phyloP scores from a whole-genome alignment of 179 eudicot genomes.

The Amaranthus tricolor region DNA sequence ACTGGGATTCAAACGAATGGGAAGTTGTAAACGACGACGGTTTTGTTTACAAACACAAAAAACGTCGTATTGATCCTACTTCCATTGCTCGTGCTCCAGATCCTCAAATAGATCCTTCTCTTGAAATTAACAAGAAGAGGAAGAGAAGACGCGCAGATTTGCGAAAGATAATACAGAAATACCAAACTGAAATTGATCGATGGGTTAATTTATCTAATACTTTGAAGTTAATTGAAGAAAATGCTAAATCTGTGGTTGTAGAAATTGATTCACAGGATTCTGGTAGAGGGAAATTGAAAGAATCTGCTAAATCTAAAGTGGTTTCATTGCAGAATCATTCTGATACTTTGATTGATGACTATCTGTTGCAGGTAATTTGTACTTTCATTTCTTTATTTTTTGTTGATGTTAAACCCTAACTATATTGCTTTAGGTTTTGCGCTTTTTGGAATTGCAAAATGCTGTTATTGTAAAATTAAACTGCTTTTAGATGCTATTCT shows the following conservation, averaged over 20 bases:
- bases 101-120: conserved; percentile 47
- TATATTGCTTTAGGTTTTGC: background rate
- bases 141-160: conserved; percentile 12
- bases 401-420: background rate
- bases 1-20: conserved; percentile 50
- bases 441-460: background rate
- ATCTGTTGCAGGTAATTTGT: conserved; percentile 41
- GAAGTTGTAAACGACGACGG: conserved; percentile 61
- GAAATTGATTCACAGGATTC: background rate
- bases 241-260: conserved; percentile 20
- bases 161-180: conserved; percentile 46
- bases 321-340: conserved; percentile 2
- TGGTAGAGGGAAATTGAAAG: conserved; percentile 6
- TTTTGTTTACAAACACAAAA: conserved; percentile 62
- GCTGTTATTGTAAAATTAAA: background rate
- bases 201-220: conserved; percentile 71
- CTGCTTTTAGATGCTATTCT: background rate
- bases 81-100: conserved; percentile 29
- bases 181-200: conserved; percentile 43
- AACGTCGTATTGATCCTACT: conserved; percentile 44
- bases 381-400: background rate
- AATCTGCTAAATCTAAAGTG: conserved; percentile 3
- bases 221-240: conserved; percentile 38
- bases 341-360: conserved; percentile 31
- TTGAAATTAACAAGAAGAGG: conserved; percentile 1